Conservation (phyloP, 2,329 filamentous ascomycete genomes). For the Diaporthe sp. region DNA sequence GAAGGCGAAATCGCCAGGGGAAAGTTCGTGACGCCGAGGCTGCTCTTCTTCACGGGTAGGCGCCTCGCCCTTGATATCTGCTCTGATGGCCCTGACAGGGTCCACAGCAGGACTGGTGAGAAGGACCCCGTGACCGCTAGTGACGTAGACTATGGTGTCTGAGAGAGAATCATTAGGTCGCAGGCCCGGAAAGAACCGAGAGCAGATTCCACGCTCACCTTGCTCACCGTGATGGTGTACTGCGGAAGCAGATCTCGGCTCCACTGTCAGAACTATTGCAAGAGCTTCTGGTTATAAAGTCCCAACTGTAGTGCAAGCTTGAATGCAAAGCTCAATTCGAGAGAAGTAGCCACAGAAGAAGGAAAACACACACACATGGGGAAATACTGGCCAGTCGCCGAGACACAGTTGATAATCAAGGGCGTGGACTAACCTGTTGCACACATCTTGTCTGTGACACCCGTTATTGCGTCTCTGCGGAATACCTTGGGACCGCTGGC, state of each 20-base stretch:
- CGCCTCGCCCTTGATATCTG: conserved; percentile 37
- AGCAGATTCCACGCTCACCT: conserved; percentile 57
- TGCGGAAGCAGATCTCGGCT: conserved; percentile 71
- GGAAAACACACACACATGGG: background rate
- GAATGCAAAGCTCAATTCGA: background rate
- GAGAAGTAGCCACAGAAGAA: background rate
- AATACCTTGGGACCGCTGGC: conserved; percentile 51
- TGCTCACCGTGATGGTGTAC: conserved; percentile 80
- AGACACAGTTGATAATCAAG: background rate
- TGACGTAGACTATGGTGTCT: conserved; percentile 79
- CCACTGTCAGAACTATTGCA: conserved; percentile 70
- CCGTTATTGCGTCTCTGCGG: conserved; percentile 70
- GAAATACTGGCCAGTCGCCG: no score
- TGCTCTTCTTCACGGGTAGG: conserved; percentile 58
- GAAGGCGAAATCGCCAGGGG: conserved; percentile 77
- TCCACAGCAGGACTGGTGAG: conserved; percentile 64
- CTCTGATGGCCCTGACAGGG: conserved; percentile 36
- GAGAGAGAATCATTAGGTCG: background rate
- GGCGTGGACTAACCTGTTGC: conserved; percentile 67
- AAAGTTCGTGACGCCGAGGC: conserved; percentile 68
- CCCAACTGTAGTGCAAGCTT: conserved; percentile 31
- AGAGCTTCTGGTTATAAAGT: conserved; percentile 45
- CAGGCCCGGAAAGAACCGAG: conserved; percentile 16
- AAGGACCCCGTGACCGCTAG: conserved; percentile 72
- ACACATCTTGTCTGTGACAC: conserved; percentile 76